Evolutionary conservation across 1,139 yeast genomes (phyloP).

Genomic region (Candida gigantensis): DNA sequence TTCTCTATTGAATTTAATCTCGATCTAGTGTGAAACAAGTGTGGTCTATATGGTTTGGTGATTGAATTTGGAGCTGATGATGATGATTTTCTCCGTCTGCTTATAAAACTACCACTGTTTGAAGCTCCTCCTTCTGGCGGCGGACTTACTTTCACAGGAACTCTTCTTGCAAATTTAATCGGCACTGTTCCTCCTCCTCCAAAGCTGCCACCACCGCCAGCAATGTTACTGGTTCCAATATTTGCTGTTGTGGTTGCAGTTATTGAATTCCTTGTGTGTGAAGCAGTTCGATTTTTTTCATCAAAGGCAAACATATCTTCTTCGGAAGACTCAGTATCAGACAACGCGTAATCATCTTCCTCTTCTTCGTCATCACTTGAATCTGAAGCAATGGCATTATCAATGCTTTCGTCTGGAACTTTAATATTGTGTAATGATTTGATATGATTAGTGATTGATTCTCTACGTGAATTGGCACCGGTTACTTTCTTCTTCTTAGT

Average conservation of each 20-base stretch:
- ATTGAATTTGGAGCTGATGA: constrained; percentile 17
- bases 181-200: too few relatives aligned
- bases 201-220: too few relatives aligned
- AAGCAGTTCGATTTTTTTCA: constrained; percentile 22
- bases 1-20: constrained; percentile 47
- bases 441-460: constrained; percentile 53
- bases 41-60: constrained; percentile 25
- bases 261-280: constrained; percentile 11
- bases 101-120: constrained; percentile 23
- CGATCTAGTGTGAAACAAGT: constrained; percentile 36
- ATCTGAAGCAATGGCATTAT: constrained; percentile 42
- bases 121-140: constrained; percentile 29
- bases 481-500: constrained; percentile 34
- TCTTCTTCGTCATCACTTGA: constrained; percentile 45
- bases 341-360: constrained; percentile 24
- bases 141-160: constrained; percentile 44
- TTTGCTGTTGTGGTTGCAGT: constrained; percentile 18
- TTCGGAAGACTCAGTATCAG: constrained; percentile 15
- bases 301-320: constrained; percentile 46
- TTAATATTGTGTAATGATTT: constrained; percentile 48
- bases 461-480: constrained; percentile 37
- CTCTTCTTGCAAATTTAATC: constrained; percentile 46
- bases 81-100: constrained; percentile 9
- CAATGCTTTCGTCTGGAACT: constrained; percentile 40
- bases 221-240: too few relatives aligned